These are phyloP conservation scores for Daldinia eschscholtzii DNA, from an alignment of 2,329 filamentous ascomycete species.

Conservation along the genomic window DNA sequence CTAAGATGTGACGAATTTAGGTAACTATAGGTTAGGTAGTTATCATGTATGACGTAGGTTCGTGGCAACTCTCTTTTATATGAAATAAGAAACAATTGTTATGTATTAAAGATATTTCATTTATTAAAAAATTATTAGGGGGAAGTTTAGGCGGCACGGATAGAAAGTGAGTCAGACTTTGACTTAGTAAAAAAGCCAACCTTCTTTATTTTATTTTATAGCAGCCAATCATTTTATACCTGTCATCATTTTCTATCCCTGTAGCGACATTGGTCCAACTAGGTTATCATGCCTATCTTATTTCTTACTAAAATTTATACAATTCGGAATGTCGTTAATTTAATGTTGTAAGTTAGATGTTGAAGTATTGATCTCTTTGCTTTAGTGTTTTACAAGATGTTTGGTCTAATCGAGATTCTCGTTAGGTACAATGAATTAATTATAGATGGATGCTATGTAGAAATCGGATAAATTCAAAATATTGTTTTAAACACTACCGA, in stretches of 20 bases:
- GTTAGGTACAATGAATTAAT: not conserved
- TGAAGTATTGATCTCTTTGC: not conserved
- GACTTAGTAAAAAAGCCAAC: conserved; percentile 2
- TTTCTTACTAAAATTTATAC: not conserved
- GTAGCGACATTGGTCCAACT: not conserved
- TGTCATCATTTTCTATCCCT: conserved; percentile 3
- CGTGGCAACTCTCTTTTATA: conserved; percentile 18
- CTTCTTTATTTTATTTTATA: not conserved
- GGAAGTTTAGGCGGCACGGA: not conserved
- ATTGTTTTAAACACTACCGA: conserved; percentile 38
- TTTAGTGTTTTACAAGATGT: not conserved
- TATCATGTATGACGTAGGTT: conserved; percentile 28
- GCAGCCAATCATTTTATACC: conserved; percentile 9
- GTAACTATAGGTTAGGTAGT: no score
- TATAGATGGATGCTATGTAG: no score
- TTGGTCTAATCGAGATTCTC: not conserved
- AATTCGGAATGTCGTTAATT: not conserved
- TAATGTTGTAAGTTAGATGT: not conserved
- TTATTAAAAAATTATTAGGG: not conserved
- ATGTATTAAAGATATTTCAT: not conserved
- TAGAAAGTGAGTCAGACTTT: conserved; percentile 7
- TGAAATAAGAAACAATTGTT: not conserved
- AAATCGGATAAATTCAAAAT: conserved; percentile 11
- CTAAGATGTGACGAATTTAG: conserved; percentile 7
- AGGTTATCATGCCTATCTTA: not conserved